Evolutionary conservation across 306 rosid species (phyloP).

Genomic region (Albizia julibrissin): DNA sequence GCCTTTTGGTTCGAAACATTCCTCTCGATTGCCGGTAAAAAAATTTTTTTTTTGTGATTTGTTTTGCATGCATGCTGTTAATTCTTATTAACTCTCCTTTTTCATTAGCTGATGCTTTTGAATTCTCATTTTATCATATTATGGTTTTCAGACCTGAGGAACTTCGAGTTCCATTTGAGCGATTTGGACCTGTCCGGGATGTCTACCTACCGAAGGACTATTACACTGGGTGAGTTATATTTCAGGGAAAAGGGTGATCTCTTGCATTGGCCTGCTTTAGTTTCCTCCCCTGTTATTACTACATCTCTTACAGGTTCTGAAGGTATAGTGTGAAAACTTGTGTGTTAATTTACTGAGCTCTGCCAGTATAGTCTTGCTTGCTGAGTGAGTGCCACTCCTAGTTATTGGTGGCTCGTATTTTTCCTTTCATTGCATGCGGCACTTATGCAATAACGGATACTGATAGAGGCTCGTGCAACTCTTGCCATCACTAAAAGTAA

Average conservation of each 20-base stretch:
- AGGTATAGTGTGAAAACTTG: neutral
- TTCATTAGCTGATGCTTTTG: neutral
- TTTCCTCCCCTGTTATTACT: neutral
- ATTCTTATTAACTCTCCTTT: neutral
- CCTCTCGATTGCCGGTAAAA: constrained; percentile 80
- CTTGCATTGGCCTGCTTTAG: neutral
- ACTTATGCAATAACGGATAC: neutral
- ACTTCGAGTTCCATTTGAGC: constrained; percentile 82
- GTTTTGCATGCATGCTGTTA: neutral
- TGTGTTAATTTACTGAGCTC: neutral
- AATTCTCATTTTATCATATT: neutral
- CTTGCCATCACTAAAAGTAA: neutral
- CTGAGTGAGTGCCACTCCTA: neutral
- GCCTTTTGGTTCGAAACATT: constrained; percentile 95
- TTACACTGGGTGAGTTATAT: constrained; percentile 77
- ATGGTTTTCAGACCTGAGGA: constrained; percentile 67
- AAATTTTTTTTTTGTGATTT: neutral
- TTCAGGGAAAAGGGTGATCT: neutral
- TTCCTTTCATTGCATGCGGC: too few species aligned
- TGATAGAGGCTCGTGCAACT: neutral
- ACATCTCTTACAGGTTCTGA: neutral
- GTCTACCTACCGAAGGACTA: constrained; percentile 96
- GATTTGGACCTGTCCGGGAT: constrained; percentile 91
- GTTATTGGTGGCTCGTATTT: neutral
- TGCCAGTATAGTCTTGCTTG: neutral